phyloP scores from a whole-genome alignment of 164 flowering plant species.

The Malania oleifera region DNA sequence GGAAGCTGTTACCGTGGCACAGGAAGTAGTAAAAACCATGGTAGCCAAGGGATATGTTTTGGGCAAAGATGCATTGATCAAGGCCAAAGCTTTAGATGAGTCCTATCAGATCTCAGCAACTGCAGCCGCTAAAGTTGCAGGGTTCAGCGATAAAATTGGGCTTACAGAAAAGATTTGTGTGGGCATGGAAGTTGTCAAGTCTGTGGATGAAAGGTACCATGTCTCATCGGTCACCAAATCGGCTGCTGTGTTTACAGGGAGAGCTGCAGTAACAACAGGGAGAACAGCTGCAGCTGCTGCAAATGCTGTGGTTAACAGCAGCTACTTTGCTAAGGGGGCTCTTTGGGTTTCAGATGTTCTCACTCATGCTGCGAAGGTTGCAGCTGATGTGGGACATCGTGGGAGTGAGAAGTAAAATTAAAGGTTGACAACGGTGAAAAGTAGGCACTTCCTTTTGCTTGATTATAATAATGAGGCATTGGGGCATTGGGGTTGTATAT shows the following conservation, averaged over 20 bases:
- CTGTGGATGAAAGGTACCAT: constrained; percentile 5
- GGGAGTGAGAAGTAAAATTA: too few relatives aligned
- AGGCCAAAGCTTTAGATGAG: neutral
- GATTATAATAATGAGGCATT: too few relatives aligned
- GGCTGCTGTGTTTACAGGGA: neutral
- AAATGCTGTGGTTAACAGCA: neutral
- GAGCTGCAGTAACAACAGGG: neutral
- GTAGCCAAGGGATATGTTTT: neutral
- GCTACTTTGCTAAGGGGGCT: neutral
- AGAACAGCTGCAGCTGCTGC: neutral
- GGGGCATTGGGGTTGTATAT: too few relatives aligned
- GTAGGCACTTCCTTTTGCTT: too few relatives aligned
- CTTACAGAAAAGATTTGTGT: neutral
- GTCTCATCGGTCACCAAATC: neutral
- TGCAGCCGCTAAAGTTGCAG: constrained; percentile 2
- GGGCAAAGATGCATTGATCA: neutral
- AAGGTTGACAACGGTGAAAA: too few relatives aligned
- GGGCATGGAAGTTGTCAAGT: neutral
- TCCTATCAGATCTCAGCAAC: neutral
- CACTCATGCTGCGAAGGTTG: neutral
- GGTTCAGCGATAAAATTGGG: neutral
- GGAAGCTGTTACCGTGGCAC: neutral
- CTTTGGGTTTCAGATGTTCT: neutral
- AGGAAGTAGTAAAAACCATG: neutral
- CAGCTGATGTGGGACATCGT: neutral